Conservation (phyloP, 352 stramenopile species). For the Chrysophaeum taylorii region DNA sequence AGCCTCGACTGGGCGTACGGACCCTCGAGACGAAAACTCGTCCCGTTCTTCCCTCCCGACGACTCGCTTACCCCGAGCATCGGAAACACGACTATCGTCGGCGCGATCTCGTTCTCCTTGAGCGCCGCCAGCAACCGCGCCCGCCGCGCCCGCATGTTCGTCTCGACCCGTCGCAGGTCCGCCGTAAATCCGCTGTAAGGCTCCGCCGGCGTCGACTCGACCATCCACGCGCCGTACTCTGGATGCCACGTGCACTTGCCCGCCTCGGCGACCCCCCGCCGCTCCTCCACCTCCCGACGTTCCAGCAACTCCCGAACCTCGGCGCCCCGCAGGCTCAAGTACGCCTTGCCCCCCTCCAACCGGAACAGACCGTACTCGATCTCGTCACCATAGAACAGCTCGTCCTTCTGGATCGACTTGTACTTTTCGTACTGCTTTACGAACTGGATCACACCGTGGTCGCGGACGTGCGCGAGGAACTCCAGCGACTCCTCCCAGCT, state of each 20-base stretch:
- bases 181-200: slow-evolving; percentile 86
- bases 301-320: slow-evolving; percentile 44
- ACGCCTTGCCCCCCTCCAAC: slow-evolving; percentile 38
- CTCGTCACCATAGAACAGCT: slow-evolving; percentile 94
- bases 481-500: slow-evolving; percentile 86
- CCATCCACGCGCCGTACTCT: slow-evolving; percentile 99
- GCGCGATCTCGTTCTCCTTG: slow-evolving; percentile 84
- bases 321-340: slow-evolving; percentile 79
- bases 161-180: slow-evolving; percentile 88
- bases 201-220: slow-evolving; percentile 85
- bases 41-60: slow-evolving; percentile 47
- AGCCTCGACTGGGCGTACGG: slow-evolving; percentile 84
- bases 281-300: slow-evolving; percentile 1
- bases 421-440: slow-evolving; percentile 88
- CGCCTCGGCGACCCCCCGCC: slow-evolving; percentile 5
- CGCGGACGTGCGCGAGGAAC: slow-evolving; percentile 85
- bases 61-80: slow-evolving; percentile 88
- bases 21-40: too few species aligned
- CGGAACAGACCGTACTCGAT: slow-evolving; percentile 97
- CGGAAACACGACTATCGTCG: slow-evolving; percentile 88
- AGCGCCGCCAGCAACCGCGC: slow-evolving; percentile 81
- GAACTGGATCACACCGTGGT: slow-evolving; percentile 91
- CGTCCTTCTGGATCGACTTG: slow-evolving; percentile 83
- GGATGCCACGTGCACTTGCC: slow-evolving; percentile 85
- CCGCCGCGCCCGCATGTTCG: slow-evolving; percentile 91